Conservation (phyloP, 495 filamentous ascomycete species). For the Cenococcum geophilum region DNA sequence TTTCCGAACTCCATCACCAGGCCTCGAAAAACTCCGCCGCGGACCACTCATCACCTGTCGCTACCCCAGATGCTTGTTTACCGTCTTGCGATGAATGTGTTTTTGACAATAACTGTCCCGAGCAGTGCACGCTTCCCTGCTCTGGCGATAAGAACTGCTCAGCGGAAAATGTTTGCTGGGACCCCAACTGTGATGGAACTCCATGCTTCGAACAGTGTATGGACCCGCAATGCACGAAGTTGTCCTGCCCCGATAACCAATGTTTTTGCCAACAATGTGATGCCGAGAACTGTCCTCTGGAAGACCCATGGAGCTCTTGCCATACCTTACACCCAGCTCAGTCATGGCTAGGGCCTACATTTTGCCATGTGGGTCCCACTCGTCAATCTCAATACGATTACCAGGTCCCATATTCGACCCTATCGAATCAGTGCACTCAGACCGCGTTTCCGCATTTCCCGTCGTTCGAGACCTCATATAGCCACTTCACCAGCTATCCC, state of each 20-base stretch:
- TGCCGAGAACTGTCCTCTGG: conserved; percentile 20
- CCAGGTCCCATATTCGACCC: conserved; percentile 2
- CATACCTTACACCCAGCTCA: conserved; percentile 11
- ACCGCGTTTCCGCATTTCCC: conserved; percentile 1
- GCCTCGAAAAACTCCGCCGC: not conserved
- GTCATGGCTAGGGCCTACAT: conserved; percentile 13
- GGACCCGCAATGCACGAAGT: conserved; percentile 28
- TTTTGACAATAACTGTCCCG: conserved; percentile 11
- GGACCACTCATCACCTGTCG: conserved; percentile 10
- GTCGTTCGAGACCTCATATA: conserved; percentile 9
- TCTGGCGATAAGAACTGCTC: conserved; percentile 19
- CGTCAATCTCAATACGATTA: conserved; percentile 18
- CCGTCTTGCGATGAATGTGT: conserved; percentile 23
- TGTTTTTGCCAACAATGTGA: conserved; percentile 26
- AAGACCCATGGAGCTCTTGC: conserved; percentile 17
- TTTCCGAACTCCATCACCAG: conserved; percentile 10
- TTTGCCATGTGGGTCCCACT: conserved; percentile 19
- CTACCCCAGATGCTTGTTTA: conserved; percentile 18
- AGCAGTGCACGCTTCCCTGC: conserved; percentile 22
- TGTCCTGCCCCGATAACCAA: conserved; percentile 14
- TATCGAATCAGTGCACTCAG: not conserved
- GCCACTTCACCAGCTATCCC: conserved; percentile 3
- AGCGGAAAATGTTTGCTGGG: conserved; percentile 17
- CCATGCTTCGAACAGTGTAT: conserved; percentile 13
- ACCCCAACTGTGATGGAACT: conserved; percentile 20